Evolutionary conservation across 129 eudicot genomes (phyloP), one percentile per base, ranked within the genome.

Genomic region (Pulicaria dysenterica): DNA sequence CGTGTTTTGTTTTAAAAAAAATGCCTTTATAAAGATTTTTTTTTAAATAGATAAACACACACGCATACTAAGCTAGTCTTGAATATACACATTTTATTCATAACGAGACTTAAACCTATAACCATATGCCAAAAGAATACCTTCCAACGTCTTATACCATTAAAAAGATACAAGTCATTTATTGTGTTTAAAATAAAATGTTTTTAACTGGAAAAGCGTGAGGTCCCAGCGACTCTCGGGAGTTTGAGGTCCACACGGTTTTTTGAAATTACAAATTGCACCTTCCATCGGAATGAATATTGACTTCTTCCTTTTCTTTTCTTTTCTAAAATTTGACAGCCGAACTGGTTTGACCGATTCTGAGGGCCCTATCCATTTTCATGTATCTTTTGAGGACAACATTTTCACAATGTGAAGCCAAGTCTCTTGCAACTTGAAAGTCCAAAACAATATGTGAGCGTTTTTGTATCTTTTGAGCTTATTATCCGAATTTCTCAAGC

Each of bases 221-320:
- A 69, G 69, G 39, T 73, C 78, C 71, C 34, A 12, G 59, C 0
- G 40, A 63, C 49, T 47, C 11, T 16, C 31, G 17, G 6, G 72
- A 66, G 44, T 60, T 47, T 73, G 48, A 36, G 61, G 69, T 13
- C 70, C 78, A 73, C 78, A 73, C 71, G 61, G 37, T 73, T 10
- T 49, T 49, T 11, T 11, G 67, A 43, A 72, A 36, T 60, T 60
- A 73, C 77, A 47, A 73, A 59, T 47, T 3, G 54, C 47, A 40
- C 77, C 38, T 66, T n/a, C n/a, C n/a, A n/a, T n/a, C n/a, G 8
- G 44, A 45, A 19, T 10, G 31, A 24, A 24, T 64, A 3, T 60
- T 53, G 53, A 70, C 74, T 69, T 69, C 7, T 37, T 34, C 2
- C n/a, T n/a, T n/a, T n/a, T n/a, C n/a, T n/a, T n/a, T n/a, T n/a